phyloP scores from a whole-genome alignment of 177 flowering plant genomes.

The Vitis hybrid region DNA sequence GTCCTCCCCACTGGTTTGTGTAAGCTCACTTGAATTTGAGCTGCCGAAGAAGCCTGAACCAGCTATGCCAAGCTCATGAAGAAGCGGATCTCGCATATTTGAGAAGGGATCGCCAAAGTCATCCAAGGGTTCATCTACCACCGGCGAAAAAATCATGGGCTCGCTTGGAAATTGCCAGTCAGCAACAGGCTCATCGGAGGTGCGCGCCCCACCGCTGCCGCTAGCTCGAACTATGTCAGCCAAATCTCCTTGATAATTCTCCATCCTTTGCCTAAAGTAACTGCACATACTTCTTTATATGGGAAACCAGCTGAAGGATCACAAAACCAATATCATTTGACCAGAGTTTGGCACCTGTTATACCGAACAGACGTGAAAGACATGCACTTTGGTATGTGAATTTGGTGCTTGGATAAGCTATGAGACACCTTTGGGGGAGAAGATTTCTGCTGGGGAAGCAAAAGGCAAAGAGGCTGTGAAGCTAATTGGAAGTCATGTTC shows the following conservation, averaged over 20 bases:
- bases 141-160: constrained; percentile 16
- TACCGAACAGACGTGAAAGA: constrained; percentile 11
- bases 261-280: constrained; percentile 36
- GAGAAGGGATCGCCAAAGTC: constrained; percentile 70
- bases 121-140: constrained; percentile 10
- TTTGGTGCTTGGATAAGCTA: no score
- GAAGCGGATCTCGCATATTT: constrained; percentile 55
- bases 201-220: constrained; percentile 19
- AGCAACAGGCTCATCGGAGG: not conserved
- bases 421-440: no score
- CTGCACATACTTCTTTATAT: constrained; percentile 30
- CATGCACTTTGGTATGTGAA: no score
- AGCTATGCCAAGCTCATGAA: constrained; percentile 36
- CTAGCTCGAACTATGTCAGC: constrained; percentile 69
- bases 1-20: not conserved
- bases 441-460: not conserved
- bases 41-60: constrained; percentile 27
- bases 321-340: not conserved
- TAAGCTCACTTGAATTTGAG: constrained; percentile 2
- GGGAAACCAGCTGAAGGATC: not conserved
- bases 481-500: not conserved
- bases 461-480: constrained; percentile 5
- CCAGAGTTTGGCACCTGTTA: constrained; percentile 10
- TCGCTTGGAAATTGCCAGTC: constrained; percentile 45
- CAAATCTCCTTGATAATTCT: constrained; percentile 75